These are phyloP conservation scores for Penicillium longicatenatum DNA, from an alignment of 495 filamentous ascomycete species.

Conservation along the genomic window DNA sequence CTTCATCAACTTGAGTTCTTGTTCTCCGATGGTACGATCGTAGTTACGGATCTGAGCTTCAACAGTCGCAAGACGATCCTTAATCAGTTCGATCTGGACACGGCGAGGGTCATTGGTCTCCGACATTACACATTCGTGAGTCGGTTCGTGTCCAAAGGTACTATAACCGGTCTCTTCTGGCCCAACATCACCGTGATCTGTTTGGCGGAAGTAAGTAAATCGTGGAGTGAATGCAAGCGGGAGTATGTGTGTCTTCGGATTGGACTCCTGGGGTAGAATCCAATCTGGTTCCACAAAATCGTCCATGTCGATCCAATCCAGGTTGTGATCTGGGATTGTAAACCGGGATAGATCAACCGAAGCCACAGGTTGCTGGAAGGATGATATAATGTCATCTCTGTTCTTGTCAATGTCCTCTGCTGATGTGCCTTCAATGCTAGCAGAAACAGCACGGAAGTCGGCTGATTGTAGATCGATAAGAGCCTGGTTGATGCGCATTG, in stretches of 20 bases:
- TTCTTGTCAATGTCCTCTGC: conserved; percentile 68
- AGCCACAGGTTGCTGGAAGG: conserved; percentile 54
- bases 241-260: conserved; percentile 90
- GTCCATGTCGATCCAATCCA: conserved; percentile 98
- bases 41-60: conserved; percentile 76
- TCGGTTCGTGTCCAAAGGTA: conserved; percentile 87
- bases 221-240: conserved; percentile 89
- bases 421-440: conserved; percentile 78
- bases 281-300: conserved; percentile 98
- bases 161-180: conserved; percentile 73
- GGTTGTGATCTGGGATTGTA: conserved; percentile 90
- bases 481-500: conserved; percentile 92
- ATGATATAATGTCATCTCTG: conserved; percentile 56
- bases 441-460: conserved; percentile 91
- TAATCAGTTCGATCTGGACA: conserved; percentile 84
- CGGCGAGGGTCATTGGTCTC: conserved; percentile 87
- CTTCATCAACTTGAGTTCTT: conserved; percentile 60
- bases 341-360: conserved; percentile 81
- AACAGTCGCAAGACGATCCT: conserved; percentile 75
- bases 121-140: conserved; percentile 94
- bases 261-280: conserved; percentile 87
- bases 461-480: conserved; percentile 90
- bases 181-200: conserved; percentile 77
- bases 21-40: conserved; percentile 62
- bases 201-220: conserved; percentile 96